These are phyloP conservation scores for Ophiostoma pallidulum DNA, from an alignment of 2,329 filamentous ascomycete species.

Conservation along the genomic window DNA sequence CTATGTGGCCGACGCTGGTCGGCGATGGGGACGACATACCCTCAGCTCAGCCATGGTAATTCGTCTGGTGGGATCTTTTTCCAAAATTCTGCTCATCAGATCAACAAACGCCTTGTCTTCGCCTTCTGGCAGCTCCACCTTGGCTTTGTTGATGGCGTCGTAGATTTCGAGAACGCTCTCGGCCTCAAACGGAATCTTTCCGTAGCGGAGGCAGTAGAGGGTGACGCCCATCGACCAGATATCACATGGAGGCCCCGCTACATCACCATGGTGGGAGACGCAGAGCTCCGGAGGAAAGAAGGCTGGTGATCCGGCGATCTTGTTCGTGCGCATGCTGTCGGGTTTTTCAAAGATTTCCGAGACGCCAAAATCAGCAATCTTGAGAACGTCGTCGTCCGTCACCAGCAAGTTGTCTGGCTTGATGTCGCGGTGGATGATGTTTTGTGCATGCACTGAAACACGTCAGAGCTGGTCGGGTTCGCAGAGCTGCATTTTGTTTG, in stretches of 20 bases:
- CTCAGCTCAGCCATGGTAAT: constrained; percentile 76
- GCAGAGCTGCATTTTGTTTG: too few species aligned
- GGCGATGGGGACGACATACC: constrained; percentile 44
- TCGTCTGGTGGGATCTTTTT: constrained; percentile 75
- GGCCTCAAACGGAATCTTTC: constrained; percentile 76
- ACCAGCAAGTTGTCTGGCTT: constrained; percentile 94
- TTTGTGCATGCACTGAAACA: constrained; percentile 71
- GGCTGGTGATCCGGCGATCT: constrained; percentile 88
- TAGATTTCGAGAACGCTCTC: constrained; percentile 76
- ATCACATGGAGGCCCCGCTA: constrained; percentile 83
- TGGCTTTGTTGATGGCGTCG: constrained; percentile 70
- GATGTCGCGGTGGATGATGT: constrained; percentile 92
- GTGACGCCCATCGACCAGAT: constrained; percentile 99
- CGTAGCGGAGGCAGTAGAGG: constrained; percentile 85
- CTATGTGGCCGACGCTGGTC: too few species aligned
- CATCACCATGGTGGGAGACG: constrained; percentile 71
- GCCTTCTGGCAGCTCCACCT: constrained; percentile 51
- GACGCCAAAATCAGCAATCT: constrained; percentile 97
- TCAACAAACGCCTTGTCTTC: constrained; percentile 62
- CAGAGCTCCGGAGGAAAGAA: constrained; percentile 93
- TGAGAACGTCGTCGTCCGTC: constrained; percentile 84
- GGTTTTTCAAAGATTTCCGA: constrained; percentile 94
- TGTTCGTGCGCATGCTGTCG: constrained; percentile 79
- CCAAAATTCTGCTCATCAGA: constrained; percentile 62
- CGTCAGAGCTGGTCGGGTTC: not conserved